phyloP scores from a whole-genome alignment of 345 rosid genomes.

The Euphorbia lathyris region DNA sequence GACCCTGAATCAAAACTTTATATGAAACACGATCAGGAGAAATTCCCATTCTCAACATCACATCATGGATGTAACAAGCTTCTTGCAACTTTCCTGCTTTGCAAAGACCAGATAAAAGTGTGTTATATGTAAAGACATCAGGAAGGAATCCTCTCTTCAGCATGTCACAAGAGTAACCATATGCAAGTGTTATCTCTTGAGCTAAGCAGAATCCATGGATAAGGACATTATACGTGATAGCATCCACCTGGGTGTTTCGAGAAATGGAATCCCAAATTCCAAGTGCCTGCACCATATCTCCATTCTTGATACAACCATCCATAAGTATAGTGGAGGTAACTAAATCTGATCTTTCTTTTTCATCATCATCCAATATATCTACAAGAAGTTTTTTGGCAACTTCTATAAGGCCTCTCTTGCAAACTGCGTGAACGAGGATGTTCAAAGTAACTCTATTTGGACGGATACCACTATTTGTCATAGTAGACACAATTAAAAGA shows the following conservation, averaged over 20 bases:
- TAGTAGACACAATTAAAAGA: conserved; percentile 41
- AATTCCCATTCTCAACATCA: conserved; percentile 51
- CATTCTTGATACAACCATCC: conserved; percentile 65
- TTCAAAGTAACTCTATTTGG: conserved; percentile 64
- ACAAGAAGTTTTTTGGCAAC: conserved; percentile 47
- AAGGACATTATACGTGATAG: conserved; percentile 57
- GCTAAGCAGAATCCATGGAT: conserved; percentile 56
- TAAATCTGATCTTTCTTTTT: conserved; percentile 34
- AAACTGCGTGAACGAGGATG: conserved; percentile 58
- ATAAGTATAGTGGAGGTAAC: conserved; percentile 62
- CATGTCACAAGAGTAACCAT: conserved; percentile 53
- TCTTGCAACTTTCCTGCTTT: conserved; percentile 52
- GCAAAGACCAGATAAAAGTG: conserved; percentile 60
- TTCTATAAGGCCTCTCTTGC: conserved; percentile 51
- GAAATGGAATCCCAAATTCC: conserved; percentile 45
- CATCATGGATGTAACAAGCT: conserved; percentile 43
- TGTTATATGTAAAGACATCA: conserved; percentile 60
- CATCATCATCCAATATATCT: conserved; percentile 39
- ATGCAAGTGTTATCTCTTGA: conserved; percentile 40
- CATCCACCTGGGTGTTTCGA: conserved; percentile 34
- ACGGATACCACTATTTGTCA: conserved; percentile 47
- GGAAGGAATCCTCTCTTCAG: conserved; percentile 60
- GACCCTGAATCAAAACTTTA: conserved; percentile 54
- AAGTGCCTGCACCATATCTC: conserved; percentile 46
- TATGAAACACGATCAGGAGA: conserved; percentile 58